These are phyloP conservation scores for Dactylellina cionopaga DNA, from an alignment of 2,329 filamentous ascomycete species.

Conservation along the genomic window DNA sequence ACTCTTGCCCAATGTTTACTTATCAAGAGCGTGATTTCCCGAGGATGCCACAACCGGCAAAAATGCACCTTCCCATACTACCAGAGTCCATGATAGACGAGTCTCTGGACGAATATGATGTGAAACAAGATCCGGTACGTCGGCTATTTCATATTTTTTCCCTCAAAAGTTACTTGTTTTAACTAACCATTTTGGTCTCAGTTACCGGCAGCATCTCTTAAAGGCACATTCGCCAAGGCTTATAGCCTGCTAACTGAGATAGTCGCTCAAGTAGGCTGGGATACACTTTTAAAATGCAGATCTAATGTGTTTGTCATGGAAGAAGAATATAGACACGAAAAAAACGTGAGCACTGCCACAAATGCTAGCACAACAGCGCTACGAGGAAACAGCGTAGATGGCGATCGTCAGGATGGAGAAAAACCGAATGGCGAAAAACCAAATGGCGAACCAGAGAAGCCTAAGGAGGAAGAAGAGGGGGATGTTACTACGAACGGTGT, in stretches of 20 bases:
- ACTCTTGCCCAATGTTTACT: constrained; percentile 99
- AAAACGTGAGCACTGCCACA: constrained; percentile 67
- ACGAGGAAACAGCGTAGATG: constrained; percentile 60
- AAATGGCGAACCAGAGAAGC: constrained; percentile 53
- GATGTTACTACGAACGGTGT: constrained; percentile 59
- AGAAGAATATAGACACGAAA: constrained; percentile 94
- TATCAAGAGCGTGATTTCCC: constrained; percentile 98
- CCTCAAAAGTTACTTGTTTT: constrained; percentile 82
- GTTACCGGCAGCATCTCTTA: constrained; percentile 86
- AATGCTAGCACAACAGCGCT: constrained; percentile 63
- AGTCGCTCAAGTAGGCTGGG: constrained; percentile 96
- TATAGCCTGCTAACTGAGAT: constrained; percentile 95
- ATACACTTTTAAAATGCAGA: constrained; percentile 90
- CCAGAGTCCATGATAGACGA: constrained; percentile 92
- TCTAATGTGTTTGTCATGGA: constrained; percentile 99
- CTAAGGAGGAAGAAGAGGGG: constrained; percentile 52
- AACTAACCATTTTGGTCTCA: constrained; percentile 66
- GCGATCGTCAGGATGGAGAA: constrained; percentile 57
- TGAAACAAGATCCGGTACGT: constrained; percentile 54
- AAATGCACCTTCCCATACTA: constrained; percentile 85
- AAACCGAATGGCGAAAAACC: constrained; percentile 35
- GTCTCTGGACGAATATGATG: constrained; percentile 79
- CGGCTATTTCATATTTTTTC: constrained; percentile 67
- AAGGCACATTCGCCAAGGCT: constrained; percentile 93
- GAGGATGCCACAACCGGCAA: constrained; percentile 89